Conservation (phyloP, 345 rosid genomes). For the Laguncularia racemosa region DNA sequence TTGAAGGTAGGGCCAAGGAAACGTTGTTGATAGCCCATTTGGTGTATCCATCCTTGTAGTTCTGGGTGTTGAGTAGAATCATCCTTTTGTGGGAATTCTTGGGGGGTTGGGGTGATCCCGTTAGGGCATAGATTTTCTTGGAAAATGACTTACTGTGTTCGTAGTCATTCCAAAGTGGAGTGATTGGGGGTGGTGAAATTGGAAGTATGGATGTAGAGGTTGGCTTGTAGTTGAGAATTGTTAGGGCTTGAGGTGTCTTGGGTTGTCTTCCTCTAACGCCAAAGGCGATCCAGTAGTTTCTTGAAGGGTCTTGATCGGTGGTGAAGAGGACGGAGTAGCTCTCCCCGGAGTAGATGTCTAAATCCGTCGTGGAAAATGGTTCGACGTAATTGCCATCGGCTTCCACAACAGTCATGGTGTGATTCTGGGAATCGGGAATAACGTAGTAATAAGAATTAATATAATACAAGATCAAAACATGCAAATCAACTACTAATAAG, state of each 20-base stretch:
- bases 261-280: constrained; percentile 60
- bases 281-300: constrained; percentile 50
- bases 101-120: constrained; percentile 45
- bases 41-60: constrained; percentile 32
- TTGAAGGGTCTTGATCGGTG: constrained; percentile 41
- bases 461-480: too few relatives aligned
- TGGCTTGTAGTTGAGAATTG: constrained; percentile 44
- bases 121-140: constrained; percentile 23
- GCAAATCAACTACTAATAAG: too few relatives aligned
- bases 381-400: constrained; percentile 83
- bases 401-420: constrained; percentile 70
- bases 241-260: constrained; percentile 46
- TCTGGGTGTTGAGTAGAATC: constrained; percentile 70
- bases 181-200: constrained; percentile 36
- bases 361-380: constrained; percentile 44
- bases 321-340: constrained; percentile 64
- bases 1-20: constrained; percentile 44
- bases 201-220: constrained; percentile 35
- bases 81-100: constrained; percentile 22
- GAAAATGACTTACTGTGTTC: constrained; percentile 41
- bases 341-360: constrained; percentile 79
- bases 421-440: constrained; percentile 28
- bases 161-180: constrained; percentile 63
- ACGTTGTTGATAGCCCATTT: constrained; percentile 80
- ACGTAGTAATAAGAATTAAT: neutral